phyloP scores from a whole-genome alignment of 2,329 filamentous ascomycete species.

The Trichophyton schoenleinii region DNA sequence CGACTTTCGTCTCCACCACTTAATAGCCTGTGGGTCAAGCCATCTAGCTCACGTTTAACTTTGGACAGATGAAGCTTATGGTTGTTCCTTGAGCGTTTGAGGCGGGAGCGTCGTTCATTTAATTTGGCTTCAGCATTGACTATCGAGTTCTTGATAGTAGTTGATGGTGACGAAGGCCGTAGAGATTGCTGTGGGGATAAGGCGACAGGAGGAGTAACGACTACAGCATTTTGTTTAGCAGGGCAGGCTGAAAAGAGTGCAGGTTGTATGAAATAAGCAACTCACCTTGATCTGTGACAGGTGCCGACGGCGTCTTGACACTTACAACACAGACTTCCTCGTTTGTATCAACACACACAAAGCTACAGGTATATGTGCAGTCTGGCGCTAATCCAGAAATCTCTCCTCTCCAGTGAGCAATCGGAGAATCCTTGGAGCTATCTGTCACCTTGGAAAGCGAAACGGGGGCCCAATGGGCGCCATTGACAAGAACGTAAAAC shows the following conservation, averaged over 20 bases:
- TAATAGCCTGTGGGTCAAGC: slow-evolving; percentile 44
- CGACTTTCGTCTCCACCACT: slow-evolving; percentile 50
- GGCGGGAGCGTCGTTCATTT: slow-evolving; percentile 45
- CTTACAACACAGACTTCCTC: slow-evolving; percentile 48
- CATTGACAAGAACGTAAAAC: slow-evolving; percentile 54
- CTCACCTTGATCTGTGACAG: slow-evolving; percentile 46
- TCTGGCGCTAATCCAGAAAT: slow-evolving; percentile 53
- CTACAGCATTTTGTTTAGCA: slow-evolving; percentile 13
- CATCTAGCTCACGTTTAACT: slow-evolving; percentile 50
- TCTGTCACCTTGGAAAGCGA: slow-evolving; percentile 39
- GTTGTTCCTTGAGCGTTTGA: slow-evolving; percentile 49
- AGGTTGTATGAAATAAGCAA: background rate
- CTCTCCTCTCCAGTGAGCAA: slow-evolving; percentile 46
- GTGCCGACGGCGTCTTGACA: slow-evolving; percentile 49
- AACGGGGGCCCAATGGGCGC: slow-evolving; percentile 52
- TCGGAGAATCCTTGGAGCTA: slow-evolving; percentile 32
- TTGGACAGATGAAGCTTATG: slow-evolving; percentile 47
- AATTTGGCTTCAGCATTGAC: slow-evolving; percentile 49
- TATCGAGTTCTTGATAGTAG: slow-evolving; percentile 53
- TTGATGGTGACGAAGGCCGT: slow-evolving; percentile 51
- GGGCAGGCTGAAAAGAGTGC: background rate
- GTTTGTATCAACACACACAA: slow-evolving; percentile 45
- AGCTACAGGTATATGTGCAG: slow-evolving; percentile 52
- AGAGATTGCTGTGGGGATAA: slow-evolving; percentile 45
- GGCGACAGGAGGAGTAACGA: slow-evolving; percentile 25